Conservation (phyloP, 192 early-diverging fungal genomes). For the Gamsiella multidivaricata region DNA sequence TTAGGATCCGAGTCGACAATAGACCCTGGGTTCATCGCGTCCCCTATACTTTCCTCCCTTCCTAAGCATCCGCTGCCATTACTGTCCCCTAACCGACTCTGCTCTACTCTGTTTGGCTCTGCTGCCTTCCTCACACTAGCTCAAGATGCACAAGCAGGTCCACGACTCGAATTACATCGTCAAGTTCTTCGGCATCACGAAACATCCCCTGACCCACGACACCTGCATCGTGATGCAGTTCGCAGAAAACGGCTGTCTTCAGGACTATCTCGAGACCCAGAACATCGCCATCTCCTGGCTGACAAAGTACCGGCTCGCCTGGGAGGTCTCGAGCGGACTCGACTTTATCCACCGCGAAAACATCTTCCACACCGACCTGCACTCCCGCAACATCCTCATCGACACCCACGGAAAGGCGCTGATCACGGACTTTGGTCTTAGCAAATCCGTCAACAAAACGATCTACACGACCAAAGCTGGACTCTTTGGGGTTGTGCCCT, state of each 20-base stretch:
- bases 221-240: slow-evolving; percentile 59
- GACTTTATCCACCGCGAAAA: slow-evolving; percentile 58
- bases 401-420: slow-evolving; percentile 54
- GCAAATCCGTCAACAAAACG: slow-evolving; percentile 49
- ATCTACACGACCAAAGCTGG: slow-evolving; percentile 51
- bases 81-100: background rate
- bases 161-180: slow-evolving; percentile 59
- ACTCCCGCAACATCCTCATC: slow-evolving; percentile 57
- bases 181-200: slow-evolving; percentile 57
- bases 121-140: too few relatives aligned
- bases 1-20: too few relatives aligned
- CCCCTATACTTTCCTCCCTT: too few relatives aligned
- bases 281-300: slow-evolving; percentile 51
- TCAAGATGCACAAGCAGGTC: slow-evolving; percentile 57
- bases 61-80: too few relatives aligned
- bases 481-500: slow-evolving; percentile 56
- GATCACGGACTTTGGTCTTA: slow-evolving; percentile 58
- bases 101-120: too few relatives aligned
- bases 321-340: slow-evolving; percentile 53
- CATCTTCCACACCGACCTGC: slow-evolving; percentile 52
- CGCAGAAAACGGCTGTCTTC: slow-evolving; percentile 54
- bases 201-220: slow-evolving; percentile 54
- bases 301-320: slow-evolving; percentile 49
- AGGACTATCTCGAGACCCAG: slow-evolving; percentile 54
- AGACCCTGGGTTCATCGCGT: too few relatives aligned